phyloP scores from a whole-genome alignment of 768 basidiomycete genomes.

The Pisolithus microcarpus region DNA sequence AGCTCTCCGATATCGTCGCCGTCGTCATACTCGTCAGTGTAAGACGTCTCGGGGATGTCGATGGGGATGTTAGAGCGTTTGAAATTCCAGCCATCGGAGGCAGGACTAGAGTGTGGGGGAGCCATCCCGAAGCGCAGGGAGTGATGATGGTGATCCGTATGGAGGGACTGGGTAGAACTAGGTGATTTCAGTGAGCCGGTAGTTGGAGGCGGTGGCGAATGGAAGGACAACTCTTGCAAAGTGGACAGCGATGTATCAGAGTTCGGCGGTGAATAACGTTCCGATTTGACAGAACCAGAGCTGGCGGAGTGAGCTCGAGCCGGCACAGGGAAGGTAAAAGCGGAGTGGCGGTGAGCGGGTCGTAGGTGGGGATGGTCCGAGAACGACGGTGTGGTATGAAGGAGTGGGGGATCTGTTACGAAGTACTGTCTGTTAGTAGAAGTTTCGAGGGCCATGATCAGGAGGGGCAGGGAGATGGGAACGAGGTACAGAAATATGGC shows the following conservation, averaged over 20 bases:
- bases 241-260: slow-evolving; percentile 18
- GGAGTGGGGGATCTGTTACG: slow-evolving; percentile 1
- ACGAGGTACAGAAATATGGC: neutral
- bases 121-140: slow-evolving; percentile 25
- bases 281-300: slow-evolving; percentile 23
- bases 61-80: slow-evolving; percentile 17
- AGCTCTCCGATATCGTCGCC: slow-evolving; percentile 47
- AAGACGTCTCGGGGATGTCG: slow-evolving; percentile 32
- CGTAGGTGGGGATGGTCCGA: neutral
- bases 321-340: slow-evolving; percentile 2
- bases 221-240: slow-evolving; percentile 16
- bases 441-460: slow-evolving; percentile 16
- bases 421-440: slow-evolving; percentile 14
- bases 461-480: neutral
- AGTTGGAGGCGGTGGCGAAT: slow-evolving; percentile 9
- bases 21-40: slow-evolving; percentile 61
- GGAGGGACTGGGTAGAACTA: neutral
- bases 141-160: slow-evolving; percentile 1
- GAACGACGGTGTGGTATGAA: neutral
- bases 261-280: slow-evolving; percentile 18
- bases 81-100: slow-evolving; percentile 16
- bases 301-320: slow-evolving; percentile 3
- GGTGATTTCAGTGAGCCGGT: neutral
- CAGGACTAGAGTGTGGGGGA: slow-evolving; percentile 6
- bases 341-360: slow-evolving; percentile 1